Conservation (phyloP, 345 rosid species). For the Gossypium mustelinum region DNA sequence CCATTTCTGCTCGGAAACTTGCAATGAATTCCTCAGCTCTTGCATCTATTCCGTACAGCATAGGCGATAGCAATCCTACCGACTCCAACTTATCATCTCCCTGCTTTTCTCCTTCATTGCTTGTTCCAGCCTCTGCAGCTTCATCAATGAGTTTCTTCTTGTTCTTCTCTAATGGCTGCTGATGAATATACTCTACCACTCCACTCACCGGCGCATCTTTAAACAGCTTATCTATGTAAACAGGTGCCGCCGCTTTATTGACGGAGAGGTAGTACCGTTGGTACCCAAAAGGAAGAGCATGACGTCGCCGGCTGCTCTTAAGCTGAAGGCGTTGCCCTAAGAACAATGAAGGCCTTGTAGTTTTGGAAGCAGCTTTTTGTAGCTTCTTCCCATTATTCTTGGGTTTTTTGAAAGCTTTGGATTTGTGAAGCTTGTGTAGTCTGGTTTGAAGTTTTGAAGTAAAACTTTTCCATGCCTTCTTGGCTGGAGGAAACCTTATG, state of each 20-base stretch:
- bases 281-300: constrained; percentile 35
- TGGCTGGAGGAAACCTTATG: constrained; percentile 49
- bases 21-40: constrained; percentile 74
- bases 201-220: constrained; percentile 24
- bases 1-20: constrained; percentile 53
- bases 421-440: constrained; percentile 39
- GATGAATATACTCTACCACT: constrained; percentile 15
- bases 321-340: constrained; percentile 8
- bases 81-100: constrained; percentile 31
- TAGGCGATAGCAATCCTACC: constrained; percentile 41
- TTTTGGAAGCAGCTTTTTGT: neutral
- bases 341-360: constrained; percentile 9
- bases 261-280: constrained; percentile 23
- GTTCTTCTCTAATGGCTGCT: neutral
- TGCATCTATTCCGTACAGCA: constrained; percentile 54
- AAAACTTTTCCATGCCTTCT: constrained; percentile 69
- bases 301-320: constrained; percentile 3
- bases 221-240: constrained; percentile 55
- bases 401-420: constrained; percentile 38
- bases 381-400: constrained; percentile 4
- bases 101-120: constrained; percentile 21
- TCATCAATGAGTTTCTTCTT: constrained; percentile 14
- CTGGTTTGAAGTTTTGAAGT: constrained; percentile 46
- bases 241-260: constrained; percentile 37
- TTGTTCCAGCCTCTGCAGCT: constrained; percentile 22